Evolutionary conservation across 208 protist species (phyloP).

Genomic region (Angomonas deanei): DNA sequence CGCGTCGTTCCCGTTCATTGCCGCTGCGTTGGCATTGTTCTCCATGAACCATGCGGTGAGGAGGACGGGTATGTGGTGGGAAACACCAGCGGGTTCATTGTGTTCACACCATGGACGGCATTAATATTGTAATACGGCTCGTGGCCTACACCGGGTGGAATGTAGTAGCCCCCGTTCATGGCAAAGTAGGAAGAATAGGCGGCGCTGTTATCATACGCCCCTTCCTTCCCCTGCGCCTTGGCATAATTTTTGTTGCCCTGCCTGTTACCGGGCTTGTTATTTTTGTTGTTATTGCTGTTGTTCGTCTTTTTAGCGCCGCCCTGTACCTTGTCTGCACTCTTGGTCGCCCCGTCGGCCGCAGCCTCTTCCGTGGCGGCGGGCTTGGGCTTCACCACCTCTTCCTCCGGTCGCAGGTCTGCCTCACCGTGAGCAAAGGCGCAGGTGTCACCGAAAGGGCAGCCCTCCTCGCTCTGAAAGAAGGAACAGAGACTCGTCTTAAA

Average conservation of each 20-base stretch:
- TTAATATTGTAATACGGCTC: not conserved
- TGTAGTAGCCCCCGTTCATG: not conserved
- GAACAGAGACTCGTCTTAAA: conserved; percentile 83
- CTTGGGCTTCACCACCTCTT: not conserved
- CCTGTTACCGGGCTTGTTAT: not conserved
- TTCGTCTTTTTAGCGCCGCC: not conserved
- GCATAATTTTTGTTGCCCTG: not conserved
- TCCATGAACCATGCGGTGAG: not conserved
- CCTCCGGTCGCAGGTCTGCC: conserved; percentile 53
- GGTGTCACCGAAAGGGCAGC: conserved; percentile 67
- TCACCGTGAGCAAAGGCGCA: conserved; percentile 80
- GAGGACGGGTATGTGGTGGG: not conserved
- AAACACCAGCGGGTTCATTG: not conserved
- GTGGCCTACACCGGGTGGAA: not conserved
- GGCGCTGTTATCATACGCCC: not conserved
- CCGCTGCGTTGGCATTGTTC: too few species aligned
- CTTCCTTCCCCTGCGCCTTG: too few species aligned
- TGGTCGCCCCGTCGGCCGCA: not conserved
- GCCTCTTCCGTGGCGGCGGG: not conserved
- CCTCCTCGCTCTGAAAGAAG: conserved; percentile 48
- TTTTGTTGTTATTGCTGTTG: not conserved
- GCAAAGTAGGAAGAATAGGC: not conserved
- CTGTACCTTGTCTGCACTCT: not conserved
- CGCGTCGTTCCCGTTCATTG: too few species aligned
- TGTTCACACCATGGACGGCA: not conserved